Percentiles rank a stretch among this genome's conserved stretches.
phyloP scores from a whole-genome alignment of 768 basidiomycete species.

The Tulasnella sp. region DNA sequence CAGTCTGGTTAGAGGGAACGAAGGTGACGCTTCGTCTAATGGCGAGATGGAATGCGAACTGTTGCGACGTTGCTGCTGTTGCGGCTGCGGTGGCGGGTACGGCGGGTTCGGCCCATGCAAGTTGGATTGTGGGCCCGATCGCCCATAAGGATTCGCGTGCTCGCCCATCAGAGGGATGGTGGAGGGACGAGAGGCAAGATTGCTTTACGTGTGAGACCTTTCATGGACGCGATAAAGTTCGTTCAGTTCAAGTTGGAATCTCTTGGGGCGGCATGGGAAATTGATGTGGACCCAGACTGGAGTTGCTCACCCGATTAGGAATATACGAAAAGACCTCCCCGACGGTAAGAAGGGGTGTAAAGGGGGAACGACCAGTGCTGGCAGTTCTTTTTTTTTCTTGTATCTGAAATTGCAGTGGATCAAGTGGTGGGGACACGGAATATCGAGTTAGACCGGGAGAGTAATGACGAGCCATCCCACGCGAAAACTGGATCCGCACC shows the following conservation, averaged over 20 bases:
- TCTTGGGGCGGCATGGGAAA: background rate
- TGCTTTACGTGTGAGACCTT: background rate
- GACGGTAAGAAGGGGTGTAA: no score
- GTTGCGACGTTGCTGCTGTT: background rate
- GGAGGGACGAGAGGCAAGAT: background rate
- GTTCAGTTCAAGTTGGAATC: background rate
- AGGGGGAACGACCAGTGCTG: background rate
- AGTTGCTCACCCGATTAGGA: background rate
- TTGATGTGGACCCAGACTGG: background rate
- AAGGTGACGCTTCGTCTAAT: background rate
- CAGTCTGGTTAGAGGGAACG: background rate
- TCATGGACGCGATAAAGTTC: background rate
- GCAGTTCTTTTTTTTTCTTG: background rate
- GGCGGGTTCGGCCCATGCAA: background rate
- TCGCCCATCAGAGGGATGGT: background rate
- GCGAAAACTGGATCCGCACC: constrained; percentile 11
- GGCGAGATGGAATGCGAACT: background rate
- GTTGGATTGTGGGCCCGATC: background rate
- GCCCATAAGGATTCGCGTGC: background rate
- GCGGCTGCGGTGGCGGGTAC: background rate
- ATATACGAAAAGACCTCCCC: background rate
- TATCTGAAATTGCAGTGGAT: background rate
- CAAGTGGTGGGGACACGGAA: background rate
- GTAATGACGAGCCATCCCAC: constrained; percentile 9
- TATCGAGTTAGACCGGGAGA: background rate